These are phyloP conservation scores for Pythium dissotocum DNA, from an alignment of 352 stramenopile species.

Conservation along the genomic window DNA sequence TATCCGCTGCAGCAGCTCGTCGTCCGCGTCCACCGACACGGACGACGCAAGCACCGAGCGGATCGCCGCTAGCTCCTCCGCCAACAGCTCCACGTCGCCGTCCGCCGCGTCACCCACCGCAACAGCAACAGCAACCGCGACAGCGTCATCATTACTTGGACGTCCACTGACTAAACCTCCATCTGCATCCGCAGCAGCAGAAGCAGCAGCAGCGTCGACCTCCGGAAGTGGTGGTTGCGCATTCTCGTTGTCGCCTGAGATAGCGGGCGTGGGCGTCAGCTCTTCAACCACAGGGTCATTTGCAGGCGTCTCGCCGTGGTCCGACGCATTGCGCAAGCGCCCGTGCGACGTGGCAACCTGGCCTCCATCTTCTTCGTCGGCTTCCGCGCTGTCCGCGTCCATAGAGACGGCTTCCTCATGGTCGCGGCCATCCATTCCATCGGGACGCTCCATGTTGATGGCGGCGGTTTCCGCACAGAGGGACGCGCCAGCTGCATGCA, in stretches of 20 bases:
- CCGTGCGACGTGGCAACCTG: neutral
- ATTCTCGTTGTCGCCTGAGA: neutral
- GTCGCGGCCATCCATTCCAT: neutral
- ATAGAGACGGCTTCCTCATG: neutral
- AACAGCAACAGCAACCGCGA: neutral
- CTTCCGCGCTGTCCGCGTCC: no score
- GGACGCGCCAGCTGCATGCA: constrained; percentile 6
- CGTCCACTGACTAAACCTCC: neutral
- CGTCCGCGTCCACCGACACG: neutral
- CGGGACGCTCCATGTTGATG: constrained; percentile 5
- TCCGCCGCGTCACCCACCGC: neutral
- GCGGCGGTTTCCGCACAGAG: neutral
- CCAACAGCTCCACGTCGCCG: constrained; percentile 12
- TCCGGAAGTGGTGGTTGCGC: constrained; percentile 12
- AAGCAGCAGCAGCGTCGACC: neutral
- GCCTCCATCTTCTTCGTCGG: no score
- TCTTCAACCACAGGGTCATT: neutral
- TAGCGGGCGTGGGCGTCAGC: neutral
- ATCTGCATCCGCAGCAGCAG: neutral
- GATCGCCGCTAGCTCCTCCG: constrained; percentile 21
- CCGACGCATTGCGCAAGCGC: neutral
- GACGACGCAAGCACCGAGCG: neutral
- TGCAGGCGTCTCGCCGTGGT: neutral
- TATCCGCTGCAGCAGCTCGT: constrained; percentile 13
- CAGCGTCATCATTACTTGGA: neutral